Base-by-base conservation (phyloP, 768 basidiomycete species). In the Lepiota subincarnata region DNA sequence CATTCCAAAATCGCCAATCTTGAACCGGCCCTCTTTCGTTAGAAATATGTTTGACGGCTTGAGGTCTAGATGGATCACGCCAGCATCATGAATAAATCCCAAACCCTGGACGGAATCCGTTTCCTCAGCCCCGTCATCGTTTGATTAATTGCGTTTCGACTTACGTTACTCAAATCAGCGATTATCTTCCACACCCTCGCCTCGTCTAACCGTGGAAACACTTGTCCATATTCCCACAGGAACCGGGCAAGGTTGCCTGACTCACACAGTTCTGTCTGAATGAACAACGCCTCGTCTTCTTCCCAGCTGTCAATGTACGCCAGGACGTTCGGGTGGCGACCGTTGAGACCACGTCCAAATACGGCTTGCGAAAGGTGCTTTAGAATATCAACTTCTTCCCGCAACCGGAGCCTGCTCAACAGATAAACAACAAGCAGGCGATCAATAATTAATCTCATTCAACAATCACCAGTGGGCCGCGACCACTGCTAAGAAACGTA, bases 1-100 rank as follows among this genome's bases (percentile, higher is more conserved):
- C 86, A 99, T 93, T 7, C 97, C 97, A 73, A 98, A 98, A 68
- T 99, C 97, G 6, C 96, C 96, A 66, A 99, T 93, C 73, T 92
- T 93, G 73, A 99, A 87, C 41, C 87, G 81, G 1, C 97, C 97
- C 39, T 85, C 80, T 6, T 76, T 76, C 8, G 91, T 93, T 61
- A 99, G 78, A 65, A 99, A 93, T 47, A 99, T 86, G 67, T 99
- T 99, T 39, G 92, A 92, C 11, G 97, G 97, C 73, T 99, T 99
- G 59, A 99, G 71, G 72, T 99, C 97, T 50, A 99, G 80, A 72
- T 99, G 97, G 46, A 98, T 87, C 54, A 97, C 84, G 51, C 87
- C 86, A 40, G 86, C 81, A 60, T 82, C 78, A 70, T 99, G 97
- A 54, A 99, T 89, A 71, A 97, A 95, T 55, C 77, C 75, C 55